Evolutionary conservation across 768 basidiomycete species (phyloP), one percentile per base, ranked within the genome.

Genomic region (Lentinula lateritia): DNA sequence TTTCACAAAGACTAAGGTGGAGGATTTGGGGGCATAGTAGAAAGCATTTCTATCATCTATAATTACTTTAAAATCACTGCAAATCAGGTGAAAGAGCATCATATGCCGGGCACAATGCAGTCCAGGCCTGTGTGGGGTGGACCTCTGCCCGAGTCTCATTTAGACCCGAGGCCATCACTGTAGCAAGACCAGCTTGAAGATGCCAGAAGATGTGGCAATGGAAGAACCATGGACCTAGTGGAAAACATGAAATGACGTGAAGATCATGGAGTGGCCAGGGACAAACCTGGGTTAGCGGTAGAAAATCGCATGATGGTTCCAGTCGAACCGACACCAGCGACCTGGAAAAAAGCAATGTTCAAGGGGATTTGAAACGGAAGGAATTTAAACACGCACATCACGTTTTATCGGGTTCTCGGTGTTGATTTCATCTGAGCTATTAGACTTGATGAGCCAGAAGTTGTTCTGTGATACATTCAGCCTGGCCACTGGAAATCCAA

Each of bases 231-330:
- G 70, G 67, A 18, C 70, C 70, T 68, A 41, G 10, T 28, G 3
- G 2, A 48, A 20, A 7, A 15, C 23, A 10, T 5, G 15, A 38
- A n/a, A 13, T 8, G 6, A 45, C 6, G 5, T 15, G 1, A 18
- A 13, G 35, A 16, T 18, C 2, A 9, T 35, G 50, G 28, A 23
- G 13, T 3, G 32, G 35, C 16, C 16, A 5, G 45, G 12, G 6
- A 45, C 65, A 60, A 48, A 60, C 83, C 86, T 0, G 83, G 73
- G 68, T 83, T 84, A 64, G 85, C 80, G 5, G 85, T 85, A 6
- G 71, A 66, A 74, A 84, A 86, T 9, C 84, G 78, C 48, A 88
- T 60, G 1, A 75, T 80, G 16, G 60, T 66, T 15, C 67, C 67
- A 2, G 62, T 64, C 8, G 50, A 34, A 43, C 67, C 68, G 10